A percentile compares a stretch with the other conserved stretches of the same genome.
These are phyloP conservation scores for Cordyceps pruinosa DNA, from an alignment of 2,329 filamentous ascomycete genomes.

Conservation along the genomic window DNA sequence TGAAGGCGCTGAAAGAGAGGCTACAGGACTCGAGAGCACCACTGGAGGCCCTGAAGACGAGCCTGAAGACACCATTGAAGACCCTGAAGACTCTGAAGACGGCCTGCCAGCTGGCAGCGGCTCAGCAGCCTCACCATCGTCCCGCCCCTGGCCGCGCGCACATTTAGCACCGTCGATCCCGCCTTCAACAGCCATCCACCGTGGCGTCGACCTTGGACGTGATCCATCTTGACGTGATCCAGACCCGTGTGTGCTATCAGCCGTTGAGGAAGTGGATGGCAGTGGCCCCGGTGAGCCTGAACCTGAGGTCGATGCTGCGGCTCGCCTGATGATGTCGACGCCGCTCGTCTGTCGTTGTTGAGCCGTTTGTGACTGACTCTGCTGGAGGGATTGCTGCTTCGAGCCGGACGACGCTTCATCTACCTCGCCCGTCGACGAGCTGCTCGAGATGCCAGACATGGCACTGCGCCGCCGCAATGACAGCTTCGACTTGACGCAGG, in stretches of 20 bases:
- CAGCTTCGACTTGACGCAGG: slow-evolving; percentile 36
- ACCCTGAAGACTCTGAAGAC: too few relatives aligned
- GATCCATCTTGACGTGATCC: too few relatives aligned
- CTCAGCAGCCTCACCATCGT: not conserved
- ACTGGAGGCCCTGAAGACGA: too few relatives aligned
- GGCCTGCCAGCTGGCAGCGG: too few relatives aligned
- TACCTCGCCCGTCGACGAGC: slow-evolving; percentile 11
- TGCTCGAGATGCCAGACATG: slow-evolving; percentile 4
- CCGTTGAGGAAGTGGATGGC: not conserved
- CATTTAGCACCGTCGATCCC: not conserved
- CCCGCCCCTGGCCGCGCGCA: not conserved
- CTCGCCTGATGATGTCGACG: not conserved
- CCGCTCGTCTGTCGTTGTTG: not conserved
- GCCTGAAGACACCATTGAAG: too few relatives aligned
- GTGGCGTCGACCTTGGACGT: not conserved
- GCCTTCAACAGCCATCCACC: not conserved
- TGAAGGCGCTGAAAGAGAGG: not conserved
- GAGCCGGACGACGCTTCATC: not conserved
- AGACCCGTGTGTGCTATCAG: not conserved
- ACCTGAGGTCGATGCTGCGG: not conserved
- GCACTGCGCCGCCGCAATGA: slow-evolving; percentile 12
- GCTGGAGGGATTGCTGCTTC: not conserved
- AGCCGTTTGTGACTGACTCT: not conserved
- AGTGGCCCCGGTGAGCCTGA: not conserved
- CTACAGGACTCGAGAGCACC: too few relatives aligned